Conservation (phyloP, 2,329 filamentous ascomycete species). For the Diaporthe ampelina region DNA sequence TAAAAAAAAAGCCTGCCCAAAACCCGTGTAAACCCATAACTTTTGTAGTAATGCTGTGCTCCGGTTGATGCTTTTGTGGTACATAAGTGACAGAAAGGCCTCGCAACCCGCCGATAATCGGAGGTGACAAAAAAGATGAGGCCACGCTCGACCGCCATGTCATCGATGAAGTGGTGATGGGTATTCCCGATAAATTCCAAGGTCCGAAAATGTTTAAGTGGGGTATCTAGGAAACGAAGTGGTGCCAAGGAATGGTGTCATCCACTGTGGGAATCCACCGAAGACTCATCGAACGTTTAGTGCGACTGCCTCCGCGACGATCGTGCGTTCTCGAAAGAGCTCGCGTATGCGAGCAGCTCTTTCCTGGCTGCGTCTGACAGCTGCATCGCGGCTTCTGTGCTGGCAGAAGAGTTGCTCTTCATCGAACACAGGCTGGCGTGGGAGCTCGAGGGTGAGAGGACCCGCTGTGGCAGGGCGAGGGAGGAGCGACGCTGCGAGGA, state of each 20-base stretch:
- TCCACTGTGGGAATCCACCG: slow-evolving; percentile 37
- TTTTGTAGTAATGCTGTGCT: slow-evolving; percentile 50
- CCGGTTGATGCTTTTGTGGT: slow-evolving; percentile 47
- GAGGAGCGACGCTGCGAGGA: slow-evolving; percentile 55
- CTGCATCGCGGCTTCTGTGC: slow-evolving; percentile 65
- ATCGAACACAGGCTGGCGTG: slow-evolving; percentile 88
- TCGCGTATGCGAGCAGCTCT: slow-evolving; percentile 88
- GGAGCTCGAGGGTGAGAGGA: slow-evolving; percentile 80
- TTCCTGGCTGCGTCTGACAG: slow-evolving; percentile 83
- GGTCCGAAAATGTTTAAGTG: slow-evolving; percentile 35
- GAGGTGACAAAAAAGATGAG: slow-evolving; percentile 25
- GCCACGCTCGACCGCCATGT: slow-evolving; percentile 29
- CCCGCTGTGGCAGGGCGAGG: slow-evolving; percentile 55
- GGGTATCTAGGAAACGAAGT: slow-evolving; percentile 59
- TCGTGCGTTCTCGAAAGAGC: slow-evolving; percentile 87
- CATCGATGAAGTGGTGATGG: slow-evolving; percentile 32
- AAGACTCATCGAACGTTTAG: slow-evolving; percentile 54
- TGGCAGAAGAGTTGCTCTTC: slow-evolving; percentile 70
- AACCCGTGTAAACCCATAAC: slow-evolving; percentile 41
- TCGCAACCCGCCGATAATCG: slow-evolving; percentile 34
- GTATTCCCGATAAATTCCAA: slow-evolving; percentile 37
- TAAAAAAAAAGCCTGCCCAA: slow-evolving; percentile 39
- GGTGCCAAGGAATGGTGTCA: slow-evolving; percentile 42
- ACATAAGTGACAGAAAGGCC: slow-evolving; percentile 38
- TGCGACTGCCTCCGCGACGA: slow-evolving; percentile 70